Base-by-base conservation (phyloP, 176 grass and related monocot species). In the Olyra latifolia region DNA sequence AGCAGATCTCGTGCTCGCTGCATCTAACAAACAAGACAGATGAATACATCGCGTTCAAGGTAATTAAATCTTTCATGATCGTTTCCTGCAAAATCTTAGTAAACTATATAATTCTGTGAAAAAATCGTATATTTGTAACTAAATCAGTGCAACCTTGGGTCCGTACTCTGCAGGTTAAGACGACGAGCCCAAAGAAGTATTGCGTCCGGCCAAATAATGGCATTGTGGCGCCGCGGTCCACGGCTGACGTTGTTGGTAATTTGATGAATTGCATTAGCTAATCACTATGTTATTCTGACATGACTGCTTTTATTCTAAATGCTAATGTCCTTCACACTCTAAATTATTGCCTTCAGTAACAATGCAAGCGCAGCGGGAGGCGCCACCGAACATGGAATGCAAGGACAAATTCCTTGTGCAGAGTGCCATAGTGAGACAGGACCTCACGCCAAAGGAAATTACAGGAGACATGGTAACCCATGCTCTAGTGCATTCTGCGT, bases 371-470 rank as follows among this genome's bases (percentile, higher is more conserved):
- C 95, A 95, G 82, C 63, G 59, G 46, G 95, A 98, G 42, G 78
- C 66, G 11, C 95, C 95, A 4, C 74, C 77, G 0, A 90, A 93
- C 57, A 94, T 98, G 92, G 92, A 95, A 54, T 95, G 92, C 88
- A 98, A 83, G 69, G 95, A 98, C 47, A 98, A 95, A 45, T 98
- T 98, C 85, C 95, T 98, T 74, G 74, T 98, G 60, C 92, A 98
- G 84, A 93, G 88, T 80, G 95, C 86, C 72, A 69, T 93, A 47
- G 92, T 91, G 58, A 71, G 77, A n/a, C 61, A 81, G 83, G 90
- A 82, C 13, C 54, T 69, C 27, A 10, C 71, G 50, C 70, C 80
- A 0, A 93, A 91, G 78, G 95, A 98, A 35, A 83, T 98, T 64
- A 93, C 81, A 11, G 71, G 76, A 24, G 90, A 93, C 55, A 88